A percentile compares a stretch with the other conserved stretches of the same genome.
Conservation (phyloP, 192 early-diverging fungal species). For the Coemansia sp. region DNA sequence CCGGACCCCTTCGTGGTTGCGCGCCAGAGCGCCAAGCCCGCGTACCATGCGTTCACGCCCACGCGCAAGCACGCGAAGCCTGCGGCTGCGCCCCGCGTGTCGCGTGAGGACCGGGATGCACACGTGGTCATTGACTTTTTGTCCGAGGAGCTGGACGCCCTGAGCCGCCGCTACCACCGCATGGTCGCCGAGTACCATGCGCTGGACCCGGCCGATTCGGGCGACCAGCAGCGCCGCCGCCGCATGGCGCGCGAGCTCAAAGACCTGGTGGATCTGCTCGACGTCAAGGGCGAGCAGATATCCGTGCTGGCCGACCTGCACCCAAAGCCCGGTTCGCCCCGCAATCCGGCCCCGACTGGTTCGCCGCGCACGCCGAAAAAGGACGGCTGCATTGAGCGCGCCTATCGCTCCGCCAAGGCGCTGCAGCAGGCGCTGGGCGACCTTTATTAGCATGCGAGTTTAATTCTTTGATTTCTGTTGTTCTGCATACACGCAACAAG, state of each 20-base stretch:
- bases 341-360: not conserved
- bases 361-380: not conserved
- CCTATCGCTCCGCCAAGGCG: constrained; percentile 24
- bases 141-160: constrained; percentile 41
- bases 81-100: not conserved
- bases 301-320: constrained; percentile 34
- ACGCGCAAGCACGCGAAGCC: constrained; percentile 3
- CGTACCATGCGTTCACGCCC: constrained; percentile 33
- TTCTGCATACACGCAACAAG: no score
- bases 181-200: constrained; percentile 31
- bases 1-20: not conserved
- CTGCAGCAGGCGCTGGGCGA: constrained; percentile 45
- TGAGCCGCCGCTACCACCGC: constrained; percentile 48
- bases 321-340: constrained; percentile 7
- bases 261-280: constrained; percentile 46
- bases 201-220: constrained; percentile 18
- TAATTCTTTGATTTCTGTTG: not conserved
- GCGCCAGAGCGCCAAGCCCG: not conserved
- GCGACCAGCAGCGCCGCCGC: constrained; percentile 24
- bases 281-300: constrained; percentile 53
- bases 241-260: constrained; percentile 44
- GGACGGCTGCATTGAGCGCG: constrained; percentile 19
- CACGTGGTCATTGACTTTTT: constrained; percentile 31
- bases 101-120: not conserved
- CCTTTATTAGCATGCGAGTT: constrained; percentile 13